Evolutionary conservation across 805 yeast genomes (phyloP).

Genomic region (Ogataea wickerhamii): DNA sequence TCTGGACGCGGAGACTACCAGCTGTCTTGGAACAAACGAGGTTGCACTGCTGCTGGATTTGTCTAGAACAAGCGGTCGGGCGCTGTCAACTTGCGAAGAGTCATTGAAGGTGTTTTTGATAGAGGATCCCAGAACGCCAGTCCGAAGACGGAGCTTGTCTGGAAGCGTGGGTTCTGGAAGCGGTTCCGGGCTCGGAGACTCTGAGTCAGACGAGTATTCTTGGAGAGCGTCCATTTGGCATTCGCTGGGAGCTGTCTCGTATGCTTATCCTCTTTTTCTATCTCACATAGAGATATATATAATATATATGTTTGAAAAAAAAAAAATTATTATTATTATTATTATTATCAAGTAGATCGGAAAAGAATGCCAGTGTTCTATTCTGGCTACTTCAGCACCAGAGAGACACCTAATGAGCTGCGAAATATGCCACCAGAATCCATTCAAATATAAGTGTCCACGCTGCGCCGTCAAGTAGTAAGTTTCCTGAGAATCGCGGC

Average conservation of each 20-base stretch:
- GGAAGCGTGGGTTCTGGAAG: too few relatives aligned
- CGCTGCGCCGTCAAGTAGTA: conserved; percentile 41
- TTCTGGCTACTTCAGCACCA: conserved; percentile 1
- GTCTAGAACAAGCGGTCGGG: conserved; percentile 6
- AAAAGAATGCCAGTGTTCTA: too few relatives aligned
- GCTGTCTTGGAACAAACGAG: conserved; percentile 20
- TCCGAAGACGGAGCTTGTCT: too few relatives aligned
- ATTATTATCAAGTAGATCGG: too few relatives aligned
- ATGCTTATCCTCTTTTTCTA: too few relatives aligned
- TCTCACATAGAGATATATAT: too few relatives aligned
- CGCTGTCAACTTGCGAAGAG: conserved; percentile 9
- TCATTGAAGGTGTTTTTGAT: conserved; percentile 26
- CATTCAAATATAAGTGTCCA: conserved; percentile 46
- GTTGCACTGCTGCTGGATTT: conserved; percentile 13
- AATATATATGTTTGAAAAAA: too few relatives aligned
- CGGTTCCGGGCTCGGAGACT: too few relatives aligned
- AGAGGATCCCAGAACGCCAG: conserved; percentile 24
- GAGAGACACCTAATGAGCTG: conserved; percentile 18
- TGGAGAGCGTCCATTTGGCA: neutral
- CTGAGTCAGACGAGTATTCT: neutral
- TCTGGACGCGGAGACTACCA: conserved; percentile 5
- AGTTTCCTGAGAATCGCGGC: conserved; percentile 15
- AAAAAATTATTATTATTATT: too few relatives aligned
- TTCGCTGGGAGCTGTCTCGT: too few relatives aligned
- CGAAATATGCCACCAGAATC: conserved; percentile 25